Percentiles rank a stretch among this genome's conserved stretches.
Conservation (phyloP, 2,329 filamentous ascomycete genomes). For the Hyphodiscus sp. region DNA sequence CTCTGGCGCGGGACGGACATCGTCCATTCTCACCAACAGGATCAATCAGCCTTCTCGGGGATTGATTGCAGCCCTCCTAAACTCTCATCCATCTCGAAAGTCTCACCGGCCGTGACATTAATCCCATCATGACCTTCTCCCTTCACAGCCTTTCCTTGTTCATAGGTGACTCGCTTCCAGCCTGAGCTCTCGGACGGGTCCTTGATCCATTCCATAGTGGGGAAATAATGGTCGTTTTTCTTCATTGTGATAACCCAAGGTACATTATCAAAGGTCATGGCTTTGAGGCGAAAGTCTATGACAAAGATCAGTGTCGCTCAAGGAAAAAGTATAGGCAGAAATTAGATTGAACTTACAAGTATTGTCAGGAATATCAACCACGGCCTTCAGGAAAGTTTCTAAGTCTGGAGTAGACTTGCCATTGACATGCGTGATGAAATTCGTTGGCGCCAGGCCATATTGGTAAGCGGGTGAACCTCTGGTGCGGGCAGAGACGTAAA, state of each 20-base stretch:
- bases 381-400: constrained; percentile 70
- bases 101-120: constrained; percentile 23
- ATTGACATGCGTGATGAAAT: constrained; percentile 96
- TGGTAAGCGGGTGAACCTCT: constrained; percentile 80
- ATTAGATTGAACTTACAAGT: constrained; percentile 55
- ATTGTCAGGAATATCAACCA: constrained; percentile 87
- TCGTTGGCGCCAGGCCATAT: constrained; percentile 89
- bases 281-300: constrained; percentile 83
- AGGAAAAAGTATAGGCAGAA: neutral
- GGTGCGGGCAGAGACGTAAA: constrained; percentile 86
- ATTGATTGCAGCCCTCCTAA: constrained; percentile 4
- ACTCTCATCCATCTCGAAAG: constrained; percentile 20
- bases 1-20: too few species aligned
- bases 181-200: constrained; percentile 51
- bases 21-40: too few species aligned
- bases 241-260: constrained; percentile 99
- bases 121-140: constrained; percentile 43
- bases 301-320: constrained; percentile 10
- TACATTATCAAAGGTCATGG: constrained; percentile 97
- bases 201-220: constrained; percentile 64
- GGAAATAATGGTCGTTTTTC: constrained; percentile 97
- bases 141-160: constrained; percentile 44
- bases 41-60: too few species aligned
- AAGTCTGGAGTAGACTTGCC: constrained; percentile 78
- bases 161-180: constrained; percentile 58